Conservation (phyloP, 1,284 basidiomycete species). For the Trametes sp. region DNA sequence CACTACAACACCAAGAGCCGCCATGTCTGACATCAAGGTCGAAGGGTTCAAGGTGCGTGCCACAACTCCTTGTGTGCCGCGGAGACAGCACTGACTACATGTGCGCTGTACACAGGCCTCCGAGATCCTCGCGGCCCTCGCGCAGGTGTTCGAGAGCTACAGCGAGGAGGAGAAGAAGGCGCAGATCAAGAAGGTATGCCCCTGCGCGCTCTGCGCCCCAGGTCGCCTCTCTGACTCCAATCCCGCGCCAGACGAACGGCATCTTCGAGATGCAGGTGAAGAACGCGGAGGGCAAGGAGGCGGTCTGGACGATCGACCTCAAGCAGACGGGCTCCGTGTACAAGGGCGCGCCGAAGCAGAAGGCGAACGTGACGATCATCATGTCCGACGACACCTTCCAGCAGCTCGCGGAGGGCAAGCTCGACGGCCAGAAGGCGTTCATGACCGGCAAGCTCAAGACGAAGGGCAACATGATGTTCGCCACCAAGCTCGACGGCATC, state of each 20-base stretch:
- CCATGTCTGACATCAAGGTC: slow-evolving; percentile 48
- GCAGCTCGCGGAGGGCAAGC: slow-evolving; percentile 75
- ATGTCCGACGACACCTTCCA: slow-evolving; percentile 76
- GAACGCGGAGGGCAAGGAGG: slow-evolving; percentile 80
- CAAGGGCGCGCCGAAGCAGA: slow-evolving; percentile 79
- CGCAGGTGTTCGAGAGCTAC: slow-evolving; percentile 67
- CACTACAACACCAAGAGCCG: slow-evolving; percentile 6
- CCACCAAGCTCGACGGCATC: slow-evolving; percentile 86
- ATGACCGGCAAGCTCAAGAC: slow-evolving; percentile 93
- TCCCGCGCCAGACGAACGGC: slow-evolving; percentile 76
- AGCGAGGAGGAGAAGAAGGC: slow-evolving; percentile 79
- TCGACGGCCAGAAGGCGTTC: slow-evolving; percentile 92
- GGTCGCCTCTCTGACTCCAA: neutral
- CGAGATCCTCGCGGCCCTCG: slow-evolving; percentile 70
- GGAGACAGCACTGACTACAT: neutral
- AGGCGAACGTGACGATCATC: slow-evolving; percentile 81
- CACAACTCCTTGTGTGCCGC: neutral
- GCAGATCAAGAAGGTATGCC: slow-evolving; percentile 84
- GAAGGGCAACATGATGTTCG: slow-evolving; percentile 88
- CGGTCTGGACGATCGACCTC: slow-evolving; percentile 93
- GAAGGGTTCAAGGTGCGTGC: slow-evolving; percentile 46
- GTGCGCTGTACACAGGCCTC: slow-evolving; percentile 60
- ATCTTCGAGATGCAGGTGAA: slow-evolving; percentile 91
- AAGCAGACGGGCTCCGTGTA: slow-evolving; percentile 89
- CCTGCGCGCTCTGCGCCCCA: neutral